A percentile compares a stretch with the other conserved stretches of the same genome.
Evolutionary conservation across 2,329 filamentous ascomycete genomes (phyloP).

Genomic region (Chalaropsis ovoidea): DNA sequence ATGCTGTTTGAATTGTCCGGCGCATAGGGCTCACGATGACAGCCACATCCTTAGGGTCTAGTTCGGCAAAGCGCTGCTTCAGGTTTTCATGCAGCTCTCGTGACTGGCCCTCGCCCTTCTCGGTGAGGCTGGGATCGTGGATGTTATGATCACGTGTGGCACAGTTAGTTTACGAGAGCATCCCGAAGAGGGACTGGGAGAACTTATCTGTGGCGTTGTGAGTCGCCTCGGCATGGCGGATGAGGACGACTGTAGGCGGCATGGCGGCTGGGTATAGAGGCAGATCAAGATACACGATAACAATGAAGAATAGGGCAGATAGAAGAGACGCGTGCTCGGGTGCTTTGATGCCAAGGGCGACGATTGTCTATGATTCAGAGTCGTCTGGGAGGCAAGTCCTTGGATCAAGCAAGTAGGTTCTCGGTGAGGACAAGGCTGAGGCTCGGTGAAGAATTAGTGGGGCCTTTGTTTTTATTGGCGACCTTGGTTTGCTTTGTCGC

Average conservation of each 20-base stretch:
- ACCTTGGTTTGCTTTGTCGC: not conserved
- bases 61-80: slow-evolving; percentile 32
- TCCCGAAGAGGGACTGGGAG: slow-evolving; percentile 18
- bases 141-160: slow-evolving; percentile 39
- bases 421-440: slow-evolving; percentile 15
- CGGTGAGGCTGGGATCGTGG: slow-evolving; percentile 43
- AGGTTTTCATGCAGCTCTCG: slow-evolving; percentile 37
- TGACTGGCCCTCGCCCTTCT: slow-evolving; percentile 43
- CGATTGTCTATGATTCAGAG: not conserved
- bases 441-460: not conserved
- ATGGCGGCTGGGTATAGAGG: slow-evolving; percentile 31
- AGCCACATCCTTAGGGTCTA: slow-evolving; percentile 34
- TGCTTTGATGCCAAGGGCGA: not conserved
- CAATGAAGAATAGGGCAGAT: too few relatives aligned
- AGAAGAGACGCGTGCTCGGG: not conserved
- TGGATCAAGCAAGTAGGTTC: not conserved
- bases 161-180: slow-evolving; percentile 21
- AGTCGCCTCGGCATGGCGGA: slow-evolving; percentile 74
- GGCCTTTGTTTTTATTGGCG: not conserved
- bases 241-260: slow-evolving; percentile 59
- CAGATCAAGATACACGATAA: not conserved
- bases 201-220: slow-evolving; percentile 46
- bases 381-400: not conserved
- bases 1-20: slow-evolving; percentile 55
- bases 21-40: slow-evolving; percentile 57